Base-by-base conservation (phyloP, 306 rosid genomes). In the Vigna reflexopilosa region DNA sequence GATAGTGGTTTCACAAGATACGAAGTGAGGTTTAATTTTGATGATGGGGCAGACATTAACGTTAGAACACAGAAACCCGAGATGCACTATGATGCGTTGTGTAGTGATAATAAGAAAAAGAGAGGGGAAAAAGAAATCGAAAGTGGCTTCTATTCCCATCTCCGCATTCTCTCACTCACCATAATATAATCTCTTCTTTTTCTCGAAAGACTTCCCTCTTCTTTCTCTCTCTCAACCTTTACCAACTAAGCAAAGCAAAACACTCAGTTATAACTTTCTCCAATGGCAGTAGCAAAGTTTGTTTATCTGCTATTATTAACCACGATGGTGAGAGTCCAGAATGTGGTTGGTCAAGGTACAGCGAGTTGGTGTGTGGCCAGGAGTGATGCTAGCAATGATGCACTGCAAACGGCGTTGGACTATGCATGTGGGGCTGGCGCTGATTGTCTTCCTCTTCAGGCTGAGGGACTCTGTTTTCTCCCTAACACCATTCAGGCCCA, bases 401-500 rank as follows among this genome's bases (percentile, higher is more conserved):
- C 88, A 1, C 80, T 93, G 26, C 98, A 95, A 61, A 76, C 93
- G 1, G 94, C 91, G 0, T 73, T 95, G 57, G 98, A 95, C 83
- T 95, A 95, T 48, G 96, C 98, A 15, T 95, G 99, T 57, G 82
- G 83, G 0, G 45, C 89, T 3, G 98, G 97, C 0, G 97, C 93
- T 9, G 97, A 95, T 69, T 95, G 99, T 83, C 28, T 50, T 5
- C 83, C 97, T 2, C 54, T 95, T 22, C 94, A 82, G 42, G 4
- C 93, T 0, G 76, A 84, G 54, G 97, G 96, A 0, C 89, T 95
- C 6, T 95, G 99, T 26, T 95, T 73, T 66, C 93, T 95, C 0
- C 99, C 99, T 0, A 95, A 95, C 75, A 92, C 98, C 19, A 81
- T 95, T 76, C 99, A 90, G 56, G 99, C 98, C 11, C 99, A 91